Evolutionary conservation across 257 asterid genomes (phyloP), one percentile per base, ranked within the genome.

Genomic region (Craterostigma plantagineum): DNA sequence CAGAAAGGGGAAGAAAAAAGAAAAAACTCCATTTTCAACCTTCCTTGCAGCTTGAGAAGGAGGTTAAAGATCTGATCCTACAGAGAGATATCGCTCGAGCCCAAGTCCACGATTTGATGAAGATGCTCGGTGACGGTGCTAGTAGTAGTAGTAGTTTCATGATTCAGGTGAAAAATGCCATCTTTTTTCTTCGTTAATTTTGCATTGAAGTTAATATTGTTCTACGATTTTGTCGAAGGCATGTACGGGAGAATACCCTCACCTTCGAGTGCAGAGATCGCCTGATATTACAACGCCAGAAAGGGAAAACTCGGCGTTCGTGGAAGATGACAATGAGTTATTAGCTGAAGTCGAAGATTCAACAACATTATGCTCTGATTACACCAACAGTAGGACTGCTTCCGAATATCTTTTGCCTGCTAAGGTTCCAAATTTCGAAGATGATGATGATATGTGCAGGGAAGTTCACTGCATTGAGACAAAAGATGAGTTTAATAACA

Each of bases 71-170:
- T 44, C 66, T 90, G 45, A 83, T 70, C 16, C 46, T 76, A 65
- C 92, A 82, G 63, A 60, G 95, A 41, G 93, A 87, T 60, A 74
- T 74, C 27, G 86, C 85, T 49, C 86, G 65, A 66, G 53, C 90
- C 4, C 86, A 68, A 65, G 69, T 71, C 36, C 69, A 63, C 59
- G 84, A 90, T 30, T 48, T 74, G 57, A 35, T 63, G 18, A 58
- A 60, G 35, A 60, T 75, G 65, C 57, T 76, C 12, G 86, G 75
- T 58, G 75, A 75, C 11, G 75, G 76, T 13, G 73, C 73, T 17
- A 52, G 62, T 56, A n/a, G n/a, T n/a, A n/a, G n/a, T n/a, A n/a
- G n/a, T n/a, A 57, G 54, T 59, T 69, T 76, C 50, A 9, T 61
- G 41, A 40, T 59, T 52, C 63, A 59, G 81, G 95, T 83, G 67